Percentiles rank a stretch among this genome's conserved stretches.
Evolutionary conservation across 306 rosid genomes (phyloP).

Genomic region (Sicyos baderoa): DNA sequence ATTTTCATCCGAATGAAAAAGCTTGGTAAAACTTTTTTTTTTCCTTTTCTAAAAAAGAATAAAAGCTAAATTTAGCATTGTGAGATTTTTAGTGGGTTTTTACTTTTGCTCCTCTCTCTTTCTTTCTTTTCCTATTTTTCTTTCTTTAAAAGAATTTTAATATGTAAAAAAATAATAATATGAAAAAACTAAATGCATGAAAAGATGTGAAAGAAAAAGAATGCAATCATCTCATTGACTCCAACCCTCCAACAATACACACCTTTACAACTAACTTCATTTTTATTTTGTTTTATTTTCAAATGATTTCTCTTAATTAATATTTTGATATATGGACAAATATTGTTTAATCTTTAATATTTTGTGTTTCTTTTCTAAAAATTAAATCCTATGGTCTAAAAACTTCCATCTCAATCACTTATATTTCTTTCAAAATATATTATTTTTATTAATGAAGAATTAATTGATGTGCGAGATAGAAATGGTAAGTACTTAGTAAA

Average conservation of each 20-base stretch:
- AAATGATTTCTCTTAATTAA: too few species aligned
- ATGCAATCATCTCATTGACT: slow-evolving; percentile 13
- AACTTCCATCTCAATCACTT: too few species aligned
- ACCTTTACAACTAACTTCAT: not conserved
- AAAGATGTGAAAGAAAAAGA: slow-evolving; percentile 16
- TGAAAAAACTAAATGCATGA: not conserved
- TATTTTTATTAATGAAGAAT: too few species aligned
- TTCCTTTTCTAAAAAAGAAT: not conserved
- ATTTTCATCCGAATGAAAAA: not conserved
- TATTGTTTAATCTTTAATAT: too few species aligned
- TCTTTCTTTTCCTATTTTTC: not conserved
- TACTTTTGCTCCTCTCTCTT: not conserved
- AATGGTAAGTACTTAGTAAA: too few species aligned
- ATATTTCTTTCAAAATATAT: too few species aligned
- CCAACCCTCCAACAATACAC: slow-evolving; percentile 4
- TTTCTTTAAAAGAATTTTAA: not conserved
- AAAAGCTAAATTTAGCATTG: not conserved
- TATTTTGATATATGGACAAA: too few species aligned
- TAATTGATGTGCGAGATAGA: too few species aligned
- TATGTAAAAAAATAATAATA: not conserved
- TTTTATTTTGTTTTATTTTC: not conserved
- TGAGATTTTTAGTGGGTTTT: not conserved
- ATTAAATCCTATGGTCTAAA: too few species aligned
- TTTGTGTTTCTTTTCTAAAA: too few species aligned
- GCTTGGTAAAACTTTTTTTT: too few species aligned